Evolutionary conservation across 305 asterid species (phyloP).

Genomic region (Fraxinus sp.): DNA sequence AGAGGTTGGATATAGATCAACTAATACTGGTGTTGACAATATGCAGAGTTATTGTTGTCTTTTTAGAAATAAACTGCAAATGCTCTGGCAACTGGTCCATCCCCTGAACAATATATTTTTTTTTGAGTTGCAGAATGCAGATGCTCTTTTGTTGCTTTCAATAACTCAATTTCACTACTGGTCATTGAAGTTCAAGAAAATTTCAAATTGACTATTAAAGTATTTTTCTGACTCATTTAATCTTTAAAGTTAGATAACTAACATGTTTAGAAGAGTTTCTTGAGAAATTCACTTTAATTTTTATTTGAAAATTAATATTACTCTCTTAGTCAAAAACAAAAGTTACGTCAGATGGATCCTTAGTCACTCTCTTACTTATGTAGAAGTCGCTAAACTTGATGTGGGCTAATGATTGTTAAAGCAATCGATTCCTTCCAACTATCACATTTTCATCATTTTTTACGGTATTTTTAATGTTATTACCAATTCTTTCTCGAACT

Average conservation of each 20-base stretch:
- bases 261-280: too few species aligned
- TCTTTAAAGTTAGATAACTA: too few species aligned
- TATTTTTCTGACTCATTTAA: neutral
- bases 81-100: constrained; percentile 1
- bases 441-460: too few species aligned
- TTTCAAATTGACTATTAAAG: neutral
- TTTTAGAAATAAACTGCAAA: neutral
- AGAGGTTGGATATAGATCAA: neutral
- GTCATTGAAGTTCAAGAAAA: neutral
- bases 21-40: neutral
- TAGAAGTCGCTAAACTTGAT: neutral
- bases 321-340: too few species aligned
- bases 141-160: neutral
- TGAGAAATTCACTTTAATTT: too few species aligned
- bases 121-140: neutral
- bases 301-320: too few species aligned
- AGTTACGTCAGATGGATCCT: neutral
- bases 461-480: too few species aligned
- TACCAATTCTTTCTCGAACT: neutral
- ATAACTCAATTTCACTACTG: neutral
- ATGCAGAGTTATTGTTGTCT: neutral
- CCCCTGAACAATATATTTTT: neutral
- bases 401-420: neutral
- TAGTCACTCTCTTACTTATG: neutral
- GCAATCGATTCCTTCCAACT: neutral